phyloP scores from a whole-genome alignment of 2,329 filamentous ascomycete genomes.

The Colletotrichum tamarilloi region DNA sequence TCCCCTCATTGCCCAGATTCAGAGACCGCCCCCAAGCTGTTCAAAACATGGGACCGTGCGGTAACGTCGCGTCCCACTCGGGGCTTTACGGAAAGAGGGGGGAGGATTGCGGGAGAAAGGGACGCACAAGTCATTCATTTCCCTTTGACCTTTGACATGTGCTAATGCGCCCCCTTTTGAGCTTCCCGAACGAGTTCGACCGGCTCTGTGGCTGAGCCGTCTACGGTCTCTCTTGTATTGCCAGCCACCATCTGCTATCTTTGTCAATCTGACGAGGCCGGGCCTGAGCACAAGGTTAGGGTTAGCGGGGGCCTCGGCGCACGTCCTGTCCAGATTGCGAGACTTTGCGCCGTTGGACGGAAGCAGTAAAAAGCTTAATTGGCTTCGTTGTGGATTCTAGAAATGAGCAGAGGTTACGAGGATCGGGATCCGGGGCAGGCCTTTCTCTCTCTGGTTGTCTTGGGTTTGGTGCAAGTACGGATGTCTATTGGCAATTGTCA shows the following conservation, averaged over 20 bases:
- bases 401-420: neutral
- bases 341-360: neutral
- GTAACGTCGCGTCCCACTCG: conserved; percentile 15
- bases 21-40: conserved; percentile 12
- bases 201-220: neutral
- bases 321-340: neutral
- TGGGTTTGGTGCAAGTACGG: no score
- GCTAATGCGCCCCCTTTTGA: neutral
- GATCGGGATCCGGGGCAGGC: neutral
- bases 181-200: neutral
- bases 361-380: conserved; percentile 13
- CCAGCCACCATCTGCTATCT: neutral
- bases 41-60: conserved; percentile 23
- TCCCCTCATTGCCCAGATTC: conserved; percentile 1
- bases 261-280: neutral
- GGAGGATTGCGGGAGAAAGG: neutral
- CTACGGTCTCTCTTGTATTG: neutral
- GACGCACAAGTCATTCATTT: neutral
- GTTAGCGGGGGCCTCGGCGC: conserved; percentile 1
- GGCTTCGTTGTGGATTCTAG: conserved; percentile 8
- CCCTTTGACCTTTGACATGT: neutral
- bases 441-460: neutral
- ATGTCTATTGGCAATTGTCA: no score
- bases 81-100: conserved; percentile 12
- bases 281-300: neutral